Evolutionary conservation across 2,329 filamentous ascomycete genomes (phyloP), one percentile per base, ranked within the genome.

Genomic region (Pseudonectria buxi): DNA sequence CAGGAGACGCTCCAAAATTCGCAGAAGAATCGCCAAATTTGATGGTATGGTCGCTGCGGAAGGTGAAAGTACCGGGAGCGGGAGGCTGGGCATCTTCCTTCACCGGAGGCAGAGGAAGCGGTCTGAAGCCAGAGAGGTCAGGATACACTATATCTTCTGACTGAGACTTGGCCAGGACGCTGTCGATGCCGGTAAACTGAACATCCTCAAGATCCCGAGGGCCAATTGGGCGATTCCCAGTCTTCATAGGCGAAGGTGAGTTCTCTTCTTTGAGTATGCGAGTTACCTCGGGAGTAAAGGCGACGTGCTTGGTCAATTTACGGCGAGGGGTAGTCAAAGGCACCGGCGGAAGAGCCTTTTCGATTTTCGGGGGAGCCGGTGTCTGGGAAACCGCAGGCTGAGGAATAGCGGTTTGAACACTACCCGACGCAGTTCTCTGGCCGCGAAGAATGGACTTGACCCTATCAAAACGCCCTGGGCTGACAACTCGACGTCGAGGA

Each of bases 261-360:
- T 69, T 63, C 40, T 74, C 68, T 32, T 54, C 51, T 1, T 34
- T 30, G 13, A 41, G 36, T 30, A 64, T 47, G 0, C 64, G 62
- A 43, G 85, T 74, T 25, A 81, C 80, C 41, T 78, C 79, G 0
- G 81, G 81, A 0, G 83, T 87, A 52, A 94, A 95, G 33, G 84
- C 80, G 25, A 94, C 86, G 37, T 76, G 81, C 65, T 94, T 94
- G 13, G 63, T 58, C 26, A 68, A 55, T 58, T 79, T 84, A 15
- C 79, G 73, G 24, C 80, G 79, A 7, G 83, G 83, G 1, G 83
- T 86, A 5, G 77, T 79, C 36, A 77, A 62, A 6, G 74, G 69
- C 13, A 69, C 56, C 3, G 66, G 55, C 33, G 71, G 71, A 24
- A 79, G 55, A 14, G 69, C 63, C 48, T 76, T 78, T 24, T 77